Percentiles rank a stretch among this genome's conserved stretches.
phyloP scores from a whole-genome alignment of 2,329 filamentous ascomycete species.

The Rhynchosporium graminicola region DNA sequence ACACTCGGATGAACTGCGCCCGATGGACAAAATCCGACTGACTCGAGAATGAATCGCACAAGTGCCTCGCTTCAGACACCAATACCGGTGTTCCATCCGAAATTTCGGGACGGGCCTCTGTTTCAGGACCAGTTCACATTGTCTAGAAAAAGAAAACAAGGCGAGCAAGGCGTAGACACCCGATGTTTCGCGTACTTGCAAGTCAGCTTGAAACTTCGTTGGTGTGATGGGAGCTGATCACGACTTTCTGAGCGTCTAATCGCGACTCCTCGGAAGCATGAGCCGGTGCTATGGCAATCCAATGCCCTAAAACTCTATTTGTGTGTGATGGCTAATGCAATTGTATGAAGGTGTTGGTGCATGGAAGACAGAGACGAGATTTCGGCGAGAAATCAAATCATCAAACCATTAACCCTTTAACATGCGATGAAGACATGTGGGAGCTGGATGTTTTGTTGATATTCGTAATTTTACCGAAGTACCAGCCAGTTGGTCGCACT shows the following conservation, averaged over 20 bases:
- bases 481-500: background rate
- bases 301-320: conserved; percentile 8
- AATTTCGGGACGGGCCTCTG: conserved; percentile 13
- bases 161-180: background rate
- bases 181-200: background rate
- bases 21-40: background rate
- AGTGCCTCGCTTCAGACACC: conserved; percentile 2
- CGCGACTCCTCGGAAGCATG: background rate
- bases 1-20: conserved; percentile 7
- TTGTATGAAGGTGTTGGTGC: conserved; percentile 2
- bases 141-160: background rate
- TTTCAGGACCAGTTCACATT: conserved; percentile 10
- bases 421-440: background rate
- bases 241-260: background rate
- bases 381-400: conserved; percentile 1
- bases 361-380: conserved; percentile 4
- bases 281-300: conserved; percentile 12
- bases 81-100: conserved; percentile 4
- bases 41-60: conserved; percentile 1
- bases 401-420: background rate
- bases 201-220: conserved; percentile 12
- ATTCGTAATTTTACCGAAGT: conserved; percentile 3
- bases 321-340: background rate
- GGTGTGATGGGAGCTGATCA: conserved; percentile 10
- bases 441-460: background rate